Conservation (phyloP, 2,329 filamentous ascomycete species). For the Arachnomyces sp. region DNA sequence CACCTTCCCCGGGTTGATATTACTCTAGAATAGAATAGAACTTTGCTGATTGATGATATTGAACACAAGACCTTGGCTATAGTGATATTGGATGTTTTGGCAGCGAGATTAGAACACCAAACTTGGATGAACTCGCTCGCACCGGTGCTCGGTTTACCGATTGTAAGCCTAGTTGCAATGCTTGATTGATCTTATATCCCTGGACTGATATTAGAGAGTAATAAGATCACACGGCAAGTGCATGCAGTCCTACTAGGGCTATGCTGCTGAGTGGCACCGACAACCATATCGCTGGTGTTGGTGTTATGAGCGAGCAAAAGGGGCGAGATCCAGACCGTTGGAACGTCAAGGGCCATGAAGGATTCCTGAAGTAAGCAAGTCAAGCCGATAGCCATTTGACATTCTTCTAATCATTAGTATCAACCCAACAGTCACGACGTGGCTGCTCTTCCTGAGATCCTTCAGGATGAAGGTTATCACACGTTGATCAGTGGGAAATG, state of each 20-base stretch:
- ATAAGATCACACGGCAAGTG: conserved; percentile 24
- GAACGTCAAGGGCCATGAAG: conserved; percentile 28
- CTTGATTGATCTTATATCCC: conserved; percentile 20
- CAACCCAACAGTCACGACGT: conserved; percentile 11
- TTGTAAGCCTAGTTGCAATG: conserved; percentile 46
- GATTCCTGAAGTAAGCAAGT: conserved; percentile 24
- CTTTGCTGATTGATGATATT: not conserved
- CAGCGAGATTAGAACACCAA: conserved; percentile 49
- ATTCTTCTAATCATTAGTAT: too few species aligned
- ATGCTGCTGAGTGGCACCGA: conserved; percentile 31
- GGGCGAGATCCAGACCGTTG: conserved; percentile 13
- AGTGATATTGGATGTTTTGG: conserved; percentile 49
- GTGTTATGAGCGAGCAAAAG: conserved; percentile 22
- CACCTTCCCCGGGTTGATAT: not conserved
- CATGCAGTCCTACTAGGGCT: conserved; percentile 24
- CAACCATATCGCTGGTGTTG: conserved; percentile 26
- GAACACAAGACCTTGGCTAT: conserved; percentile 40
- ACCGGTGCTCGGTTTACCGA: conserved; percentile 49
- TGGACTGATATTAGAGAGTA: conserved; percentile 19
- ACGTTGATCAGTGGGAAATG: conserved; percentile 32
- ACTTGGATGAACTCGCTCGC: conserved; percentile 43
- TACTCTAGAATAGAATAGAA: too few species aligned
- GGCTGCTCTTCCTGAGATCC: conserved; percentile 27
- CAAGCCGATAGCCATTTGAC: too few species aligned
- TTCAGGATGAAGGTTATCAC: conserved; percentile 27